A percentile compares a stretch with the other conserved stretches of the same genome.
phyloP scores from a whole-genome alignment of 1,284 basidiomycete genomes.

The Sporisorium sorghi region DNA sequence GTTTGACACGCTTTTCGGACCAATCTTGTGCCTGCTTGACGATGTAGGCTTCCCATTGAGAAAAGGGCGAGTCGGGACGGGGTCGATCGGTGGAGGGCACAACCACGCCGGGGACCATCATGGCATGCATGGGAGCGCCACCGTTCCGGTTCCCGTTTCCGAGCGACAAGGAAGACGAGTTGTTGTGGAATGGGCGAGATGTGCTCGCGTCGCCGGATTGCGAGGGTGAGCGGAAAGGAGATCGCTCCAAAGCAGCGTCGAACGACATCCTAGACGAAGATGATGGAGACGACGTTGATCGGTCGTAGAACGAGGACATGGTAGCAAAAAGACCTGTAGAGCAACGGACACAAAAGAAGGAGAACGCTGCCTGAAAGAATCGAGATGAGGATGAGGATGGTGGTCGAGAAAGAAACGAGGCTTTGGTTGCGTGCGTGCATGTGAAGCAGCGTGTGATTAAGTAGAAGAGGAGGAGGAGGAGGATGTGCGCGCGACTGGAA shows the following conservation, averaged over 20 bases:
- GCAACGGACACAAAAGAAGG: not conserved
- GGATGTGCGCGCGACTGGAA: not conserved
- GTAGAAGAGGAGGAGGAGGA: not conserved
- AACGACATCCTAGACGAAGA: constrained; percentile 13
- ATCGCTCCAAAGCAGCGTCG: constrained; percentile 10
- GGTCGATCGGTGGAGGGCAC: constrained; percentile 27
- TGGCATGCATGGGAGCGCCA: constrained; percentile 39
- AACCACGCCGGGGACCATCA: constrained; percentile 39
- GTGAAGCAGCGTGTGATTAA: not conserved
- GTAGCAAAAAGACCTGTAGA: not conserved
- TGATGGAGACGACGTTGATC: constrained; percentile 10
- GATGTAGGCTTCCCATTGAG: constrained; percentile 49
- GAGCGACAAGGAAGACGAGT: constrained; percentile 22
- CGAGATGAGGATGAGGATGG: not conserved
- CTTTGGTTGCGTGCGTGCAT: not conserved
- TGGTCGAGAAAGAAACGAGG: not conserved
- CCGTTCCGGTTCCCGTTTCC: constrained; percentile 7
- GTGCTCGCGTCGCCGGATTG: not conserved
- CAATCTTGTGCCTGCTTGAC: constrained; percentile 36
- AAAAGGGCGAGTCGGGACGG: constrained; percentile 29
- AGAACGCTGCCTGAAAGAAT: not conserved
- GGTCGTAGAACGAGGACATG: constrained; percentile 31
- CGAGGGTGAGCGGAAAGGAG: constrained; percentile 12
- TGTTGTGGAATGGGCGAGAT: constrained; percentile 10
- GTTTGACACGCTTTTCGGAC: constrained; percentile 27